Base-by-base conservation (phyloP, 495 filamentous ascomycete species). In the Penicillium pulvis region DNA sequence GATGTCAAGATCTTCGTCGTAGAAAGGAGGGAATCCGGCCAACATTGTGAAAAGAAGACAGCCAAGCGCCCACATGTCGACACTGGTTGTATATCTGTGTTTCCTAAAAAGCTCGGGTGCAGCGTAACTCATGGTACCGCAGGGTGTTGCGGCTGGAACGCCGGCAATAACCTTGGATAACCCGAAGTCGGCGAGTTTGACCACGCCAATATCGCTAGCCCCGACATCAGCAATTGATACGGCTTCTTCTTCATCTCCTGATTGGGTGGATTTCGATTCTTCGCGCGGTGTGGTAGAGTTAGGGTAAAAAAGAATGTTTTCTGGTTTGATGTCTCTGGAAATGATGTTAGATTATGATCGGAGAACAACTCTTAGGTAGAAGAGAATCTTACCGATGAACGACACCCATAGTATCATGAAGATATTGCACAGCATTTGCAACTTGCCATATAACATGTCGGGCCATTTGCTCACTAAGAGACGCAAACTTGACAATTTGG, bases 1-100 rank as follows among this genome's bases (percentile, higher is more conserved):
- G 2, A 92, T 84, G 60, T 92, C 88, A 67, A 96, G 94, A 62
- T 87, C 91, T 69, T 95, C 92, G 66, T 96, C 92, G 75, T 94
- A 95, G 71, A 96, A 96, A 6, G 92, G 92, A 6, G 92, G 92
- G 75, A 94, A 96, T 19, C 92, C 92, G 61, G 91, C 94, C 17
- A 96, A 83, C 14, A 96, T 76, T 5, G 92, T 95, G 73, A 95
- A 96, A 8, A 96, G 80, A 3, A 96, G 91, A 71, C 92, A 96
- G 12, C 92, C 92, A 8, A 96, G 68, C 20, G 92, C 92, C 92
- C 92, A 96, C 92, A 96, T 96, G 61, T 96, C 92, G 36, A 96
- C 92, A 52, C 89, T 90, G 75, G 94, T 96, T 5, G 91, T 94
- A 64, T 96, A 96, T 30, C 90, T 84, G 66, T 96, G 91, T 71